These are phyloP conservation scores for Pleurotus giganteus DNA, from an alignment of 768 basidiomycete genomes.

Conservation along the genomic window DNA sequence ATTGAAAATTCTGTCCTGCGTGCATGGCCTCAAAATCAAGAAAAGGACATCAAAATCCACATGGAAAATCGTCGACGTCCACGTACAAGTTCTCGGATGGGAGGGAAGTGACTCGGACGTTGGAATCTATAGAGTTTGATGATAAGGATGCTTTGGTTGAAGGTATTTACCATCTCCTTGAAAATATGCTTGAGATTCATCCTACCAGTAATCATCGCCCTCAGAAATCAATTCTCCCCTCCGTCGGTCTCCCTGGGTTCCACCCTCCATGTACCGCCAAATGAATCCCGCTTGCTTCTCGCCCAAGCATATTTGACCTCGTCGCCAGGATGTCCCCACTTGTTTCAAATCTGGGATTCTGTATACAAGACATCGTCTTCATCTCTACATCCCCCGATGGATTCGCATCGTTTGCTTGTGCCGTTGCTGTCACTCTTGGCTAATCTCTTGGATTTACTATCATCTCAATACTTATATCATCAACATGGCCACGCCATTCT, in stretches of 20 bases:
- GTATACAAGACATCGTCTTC: constrained; percentile 34
- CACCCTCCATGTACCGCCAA: constrained; percentile 35
- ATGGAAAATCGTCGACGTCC: background rate
- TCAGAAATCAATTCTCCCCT: constrained; percentile 57
- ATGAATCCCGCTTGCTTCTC: constrained; percentile 60
- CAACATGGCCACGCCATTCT: constrained; percentile 59
- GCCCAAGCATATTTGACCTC: constrained; percentile 61
- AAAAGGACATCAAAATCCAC: background rate
- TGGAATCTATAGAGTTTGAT: background rate
- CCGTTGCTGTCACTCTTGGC: constrained; percentile 54
- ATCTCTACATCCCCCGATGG: background rate
- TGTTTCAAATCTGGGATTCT: constrained; percentile 64
- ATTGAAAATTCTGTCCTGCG: background rate
- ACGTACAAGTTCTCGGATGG: constrained; percentile 5
- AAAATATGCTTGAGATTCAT: background rate
- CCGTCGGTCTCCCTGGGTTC: constrained; percentile 47
- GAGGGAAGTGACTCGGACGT: background rate
- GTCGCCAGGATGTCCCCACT: constrained; percentile 53
- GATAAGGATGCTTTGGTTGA: constrained; percentile 30
- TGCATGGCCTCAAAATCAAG: background rate
- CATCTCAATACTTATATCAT: constrained; percentile 70
- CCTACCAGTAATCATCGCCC: constrained; percentile 40
- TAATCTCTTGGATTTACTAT: constrained; percentile 58
- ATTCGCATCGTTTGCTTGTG: constrained; percentile 30
- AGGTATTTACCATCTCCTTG: constrained; percentile 23